These are phyloP conservation scores for Parietichytrium sp. DNA, from an alignment of 108 stramenopile species.

Conservation along the genomic window DNA sequence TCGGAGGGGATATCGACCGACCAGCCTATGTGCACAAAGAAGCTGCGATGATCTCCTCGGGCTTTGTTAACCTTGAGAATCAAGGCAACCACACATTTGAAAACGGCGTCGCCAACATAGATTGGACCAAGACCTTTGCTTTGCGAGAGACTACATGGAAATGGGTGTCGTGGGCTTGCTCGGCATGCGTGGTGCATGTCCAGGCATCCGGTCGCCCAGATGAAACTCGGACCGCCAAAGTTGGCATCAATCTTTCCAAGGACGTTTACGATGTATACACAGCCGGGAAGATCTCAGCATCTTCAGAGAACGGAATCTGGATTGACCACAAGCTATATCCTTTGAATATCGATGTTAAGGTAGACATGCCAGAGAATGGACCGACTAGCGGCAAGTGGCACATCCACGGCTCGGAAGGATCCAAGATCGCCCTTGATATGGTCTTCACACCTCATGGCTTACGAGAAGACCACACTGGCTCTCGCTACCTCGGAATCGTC, in stretches of 20 bases:
- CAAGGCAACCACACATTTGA: not conserved
- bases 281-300: not conserved
- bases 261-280: not conserved
- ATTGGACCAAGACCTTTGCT: not conserved
- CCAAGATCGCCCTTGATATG: not conserved
- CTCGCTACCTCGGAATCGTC: not conserved
- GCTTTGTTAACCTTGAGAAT: not conserved
- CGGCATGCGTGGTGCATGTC: not conserved
- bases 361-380: not conserved
- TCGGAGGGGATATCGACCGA: constrained; percentile 1
- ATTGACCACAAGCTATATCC: constrained; percentile 2
- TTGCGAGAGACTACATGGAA: not conserved
- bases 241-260: constrained; percentile 10
- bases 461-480: constrained; percentile 23
- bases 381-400: not conserved
- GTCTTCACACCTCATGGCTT: not conserved
- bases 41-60: not conserved
- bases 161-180: not conserved
- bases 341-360: not conserved
- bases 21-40: constrained; percentile 34
- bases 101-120: not conserved
- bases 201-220: not conserved
- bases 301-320: constrained; percentile 1
- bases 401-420: not conserved
- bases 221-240: not conserved